Evolutionary conservation across 306 rosid genomes (phyloP).

Genomic region (Astragalus glycyphyllos): DNA sequence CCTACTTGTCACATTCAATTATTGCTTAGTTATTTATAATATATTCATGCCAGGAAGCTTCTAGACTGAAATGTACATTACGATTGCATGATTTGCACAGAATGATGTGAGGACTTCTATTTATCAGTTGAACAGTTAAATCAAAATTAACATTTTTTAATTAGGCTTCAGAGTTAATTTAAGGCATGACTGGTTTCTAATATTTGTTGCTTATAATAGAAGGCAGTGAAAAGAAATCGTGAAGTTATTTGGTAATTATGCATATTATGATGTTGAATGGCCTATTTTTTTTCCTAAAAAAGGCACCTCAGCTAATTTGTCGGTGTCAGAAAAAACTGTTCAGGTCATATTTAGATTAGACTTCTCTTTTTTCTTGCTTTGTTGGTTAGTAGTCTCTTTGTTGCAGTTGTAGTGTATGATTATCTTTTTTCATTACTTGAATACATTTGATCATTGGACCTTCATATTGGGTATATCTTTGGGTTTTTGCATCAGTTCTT

Average conservation of each 20-base stretch:
- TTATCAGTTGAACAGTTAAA: constrained; percentile 13
- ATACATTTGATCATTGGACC: constrained; percentile 22
- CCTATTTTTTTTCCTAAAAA: neutral
- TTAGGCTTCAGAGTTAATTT: constrained; percentile 17
- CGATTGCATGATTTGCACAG: neutral
- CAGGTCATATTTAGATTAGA: neutral
- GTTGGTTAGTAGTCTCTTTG: constrained; percentile 29
- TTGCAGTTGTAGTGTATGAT: neutral
- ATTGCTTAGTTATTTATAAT: constrained; percentile 27
- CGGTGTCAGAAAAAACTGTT: neutral
- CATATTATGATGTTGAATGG: neutral
- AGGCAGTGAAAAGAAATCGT: neutral
- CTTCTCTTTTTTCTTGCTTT: neutral
- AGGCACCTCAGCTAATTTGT: neutral
- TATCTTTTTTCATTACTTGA: neutral
- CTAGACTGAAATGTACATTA: constrained; percentile 9
- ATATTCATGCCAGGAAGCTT: constrained; percentile 5
- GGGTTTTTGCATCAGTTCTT: neutral
- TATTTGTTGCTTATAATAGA: neutral
- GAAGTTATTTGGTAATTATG: constrained; percentile 13
- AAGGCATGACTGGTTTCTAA: neutral
- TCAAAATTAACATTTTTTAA: neutral
- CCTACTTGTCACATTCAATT: neutral
- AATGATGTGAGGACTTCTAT: constrained; percentile 2
- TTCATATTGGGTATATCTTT: neutral